phyloP scores from a whole-genome alignment of 352 stramenopile species.

The Elongisporangium undulatum region DNA sequence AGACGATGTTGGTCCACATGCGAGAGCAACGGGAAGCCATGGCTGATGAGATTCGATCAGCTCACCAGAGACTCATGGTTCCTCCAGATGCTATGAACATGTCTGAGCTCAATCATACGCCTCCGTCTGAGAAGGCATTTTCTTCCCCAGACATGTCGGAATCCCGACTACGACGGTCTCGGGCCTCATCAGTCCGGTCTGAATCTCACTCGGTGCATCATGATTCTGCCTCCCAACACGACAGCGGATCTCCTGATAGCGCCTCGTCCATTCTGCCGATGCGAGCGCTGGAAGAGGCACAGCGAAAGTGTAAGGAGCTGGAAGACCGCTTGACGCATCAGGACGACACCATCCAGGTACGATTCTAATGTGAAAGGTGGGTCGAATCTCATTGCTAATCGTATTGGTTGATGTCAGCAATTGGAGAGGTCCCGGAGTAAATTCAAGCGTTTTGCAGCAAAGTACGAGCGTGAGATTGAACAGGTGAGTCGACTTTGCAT shows the following conservation, averaged over 20 bases:
- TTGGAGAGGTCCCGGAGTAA: conserved; percentile 81
- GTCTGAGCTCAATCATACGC: conserved; percentile 45
- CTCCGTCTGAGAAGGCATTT: conserved; percentile 10
- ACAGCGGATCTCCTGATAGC: conserved; percentile 13
- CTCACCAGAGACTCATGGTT: conserved; percentile 38
- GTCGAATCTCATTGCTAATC: conserved; percentile 3
- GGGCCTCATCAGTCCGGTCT: conserved; percentile 6
- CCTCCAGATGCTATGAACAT: conserved; percentile 56
- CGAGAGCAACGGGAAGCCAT: conserved; percentile 73
- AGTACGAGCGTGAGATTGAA: conserved; percentile 83
- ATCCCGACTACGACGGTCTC: neutral
- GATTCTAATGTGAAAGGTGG: conserved; percentile 2
- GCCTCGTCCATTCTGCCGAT: conserved; percentile 58
- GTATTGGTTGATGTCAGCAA: conserved; percentile 33
- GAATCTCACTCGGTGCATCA: conserved; percentile 5
- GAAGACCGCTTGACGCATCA: conserved; percentile 69
- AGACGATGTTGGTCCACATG: conserved; percentile 53
- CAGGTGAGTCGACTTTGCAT: conserved; percentile 28
- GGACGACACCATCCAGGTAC: conserved; percentile 80
- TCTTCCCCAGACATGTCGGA: neutral
- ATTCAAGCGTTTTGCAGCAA: conserved; percentile 81
- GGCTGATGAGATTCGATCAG: conserved; percentile 66
- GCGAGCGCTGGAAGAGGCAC: conserved; percentile 57
- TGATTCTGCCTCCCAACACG: neutral
- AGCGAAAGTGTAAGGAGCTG: conserved; percentile 72